phyloP scores from a whole-genome alignment of 2,329 filamentous ascomycete genomes.

The Alternaria consortialis region DNA sequence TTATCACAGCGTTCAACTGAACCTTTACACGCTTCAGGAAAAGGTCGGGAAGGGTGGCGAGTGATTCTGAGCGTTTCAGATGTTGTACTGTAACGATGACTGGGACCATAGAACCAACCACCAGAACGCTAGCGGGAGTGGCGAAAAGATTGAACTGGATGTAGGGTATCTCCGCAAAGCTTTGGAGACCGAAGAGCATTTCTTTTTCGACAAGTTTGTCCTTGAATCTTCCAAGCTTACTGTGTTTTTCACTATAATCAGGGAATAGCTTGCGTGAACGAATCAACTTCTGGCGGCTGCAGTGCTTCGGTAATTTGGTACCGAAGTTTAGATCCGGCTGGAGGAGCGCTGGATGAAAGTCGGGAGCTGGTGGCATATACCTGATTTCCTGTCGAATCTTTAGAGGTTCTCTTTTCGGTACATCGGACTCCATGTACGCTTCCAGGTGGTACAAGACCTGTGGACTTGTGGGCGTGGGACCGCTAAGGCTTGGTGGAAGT shows the following conservation, averaged over 20 bases:
- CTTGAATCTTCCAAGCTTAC: conserved; percentile 31
- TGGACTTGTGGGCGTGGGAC: conserved; percentile 6
- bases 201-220: conserved; percentile 33
- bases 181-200: conserved; percentile 30
- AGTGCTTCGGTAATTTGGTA: conserved; percentile 26
- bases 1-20: conserved; percentile 23
- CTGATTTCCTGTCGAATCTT: conserved; percentile 22
- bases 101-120: conserved; percentile 25
- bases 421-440: conserved; percentile 17
- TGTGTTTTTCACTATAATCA: conserved; percentile 25
- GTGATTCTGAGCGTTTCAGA: conserved; percentile 35
- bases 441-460: conserved; percentile 31
- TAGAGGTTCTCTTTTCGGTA: conserved; percentile 3
- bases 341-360: conserved; percentile 27
- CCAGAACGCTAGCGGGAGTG: conserved; percentile 31
- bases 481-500: conserved; percentile 27
- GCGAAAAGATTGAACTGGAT: conserved; percentile 35
- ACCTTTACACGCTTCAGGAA: conserved; percentile 37
- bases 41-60: conserved; percentile 32
- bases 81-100: conserved; percentile 34
- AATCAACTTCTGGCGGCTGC: conserved; percentile 31
- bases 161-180: conserved; percentile 31
- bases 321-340: conserved; percentile 28
- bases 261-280: conserved; percentile 35
- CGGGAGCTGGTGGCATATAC: conserved; percentile 20